Conservation (phyloP, 228 moss, liverwort and hornwort genomes). For the Sphagnum fallax region DNA sequence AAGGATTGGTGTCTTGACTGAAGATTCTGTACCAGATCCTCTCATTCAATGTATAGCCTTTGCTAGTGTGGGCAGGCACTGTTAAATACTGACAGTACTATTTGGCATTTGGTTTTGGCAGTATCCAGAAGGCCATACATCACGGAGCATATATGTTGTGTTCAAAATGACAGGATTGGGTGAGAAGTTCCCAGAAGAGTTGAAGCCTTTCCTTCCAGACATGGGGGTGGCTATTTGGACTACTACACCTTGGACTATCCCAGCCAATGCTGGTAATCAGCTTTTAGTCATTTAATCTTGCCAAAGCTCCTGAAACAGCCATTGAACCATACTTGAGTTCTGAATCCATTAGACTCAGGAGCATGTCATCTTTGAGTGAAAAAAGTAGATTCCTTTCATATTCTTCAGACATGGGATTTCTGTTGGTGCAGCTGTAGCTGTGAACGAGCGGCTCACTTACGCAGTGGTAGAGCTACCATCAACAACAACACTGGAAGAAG, state of each 20-base stretch:
- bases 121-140: conserved; percentile 96
- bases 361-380: too few species aligned
- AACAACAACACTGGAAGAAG: conserved; percentile 16
- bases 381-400: too few species aligned
- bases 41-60: too few species aligned
- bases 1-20: too few species aligned
- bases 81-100: too few species aligned
- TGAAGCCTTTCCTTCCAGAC: conserved; percentile 54
- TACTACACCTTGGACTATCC: conserved; percentile 97
- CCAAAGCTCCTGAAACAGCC: too few species aligned
- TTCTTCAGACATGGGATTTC: background rate
- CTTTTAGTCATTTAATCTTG: background rate
- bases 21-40: too few species aligned
- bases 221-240: conserved; percentile 98
- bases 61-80: too few species aligned
- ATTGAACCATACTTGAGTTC: too few species aligned
- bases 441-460: conserved; percentile 75
- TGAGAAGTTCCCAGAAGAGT: conserved; percentile 66
- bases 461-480: conserved; percentile 71
- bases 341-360: too few species aligned
- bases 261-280: conserved; percentile 72
- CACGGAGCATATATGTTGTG: conserved; percentile 82
- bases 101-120: conserved; percentile 10
- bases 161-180: conserved; percentile 68
- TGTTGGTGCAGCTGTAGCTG: conserved; percentile 78